Percentiles rank a stretch among this genome's conserved stretches.
Evolutionary conservation across 345 rosid species (phyloP).

Genomic region (Abelmoschus esculentus): DNA sequence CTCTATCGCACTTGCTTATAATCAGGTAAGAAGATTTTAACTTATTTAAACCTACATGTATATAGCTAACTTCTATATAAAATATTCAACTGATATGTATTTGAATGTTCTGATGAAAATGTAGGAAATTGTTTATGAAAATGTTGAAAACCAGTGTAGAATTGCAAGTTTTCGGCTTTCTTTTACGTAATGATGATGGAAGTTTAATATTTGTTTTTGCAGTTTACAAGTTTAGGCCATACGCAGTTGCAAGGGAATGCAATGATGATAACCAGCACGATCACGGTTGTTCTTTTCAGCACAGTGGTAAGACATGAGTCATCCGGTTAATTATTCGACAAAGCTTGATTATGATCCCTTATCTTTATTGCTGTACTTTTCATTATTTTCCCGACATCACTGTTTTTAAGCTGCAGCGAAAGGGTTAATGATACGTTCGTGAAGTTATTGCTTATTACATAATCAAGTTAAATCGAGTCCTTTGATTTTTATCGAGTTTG

Average conservation of each 20-base stretch:
- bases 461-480: not conserved
- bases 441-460: too few species aligned
- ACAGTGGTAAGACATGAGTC: constrained; percentile 54
- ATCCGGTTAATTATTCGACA: not conserved
- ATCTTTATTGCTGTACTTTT: not conserved
- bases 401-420: not conserved
- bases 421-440: not conserved
- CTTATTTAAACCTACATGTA: not conserved
- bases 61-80: too few species aligned
- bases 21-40: constrained; percentile 45
- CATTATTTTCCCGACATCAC: not conserved
- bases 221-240: constrained; percentile 67
- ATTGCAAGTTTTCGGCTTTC: not conserved
- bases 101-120: not conserved
- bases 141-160: too few species aligned
- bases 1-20: constrained; percentile 97
- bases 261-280: constrained; percentile 91
- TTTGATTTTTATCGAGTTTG: not conserved
- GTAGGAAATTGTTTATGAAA: not conserved
- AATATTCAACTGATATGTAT: not conserved
- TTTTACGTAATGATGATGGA: not conserved
- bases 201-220: constrained; percentile 13
- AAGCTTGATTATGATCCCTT: not conserved
- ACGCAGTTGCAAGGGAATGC: constrained; percentile 60
- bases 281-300: constrained; percentile 88